Evolutionary conservation across 345 rosid species (phyloP), one percentile per base, ranked within the genome.

Genomic region (Murraya paniculata): DNA sequence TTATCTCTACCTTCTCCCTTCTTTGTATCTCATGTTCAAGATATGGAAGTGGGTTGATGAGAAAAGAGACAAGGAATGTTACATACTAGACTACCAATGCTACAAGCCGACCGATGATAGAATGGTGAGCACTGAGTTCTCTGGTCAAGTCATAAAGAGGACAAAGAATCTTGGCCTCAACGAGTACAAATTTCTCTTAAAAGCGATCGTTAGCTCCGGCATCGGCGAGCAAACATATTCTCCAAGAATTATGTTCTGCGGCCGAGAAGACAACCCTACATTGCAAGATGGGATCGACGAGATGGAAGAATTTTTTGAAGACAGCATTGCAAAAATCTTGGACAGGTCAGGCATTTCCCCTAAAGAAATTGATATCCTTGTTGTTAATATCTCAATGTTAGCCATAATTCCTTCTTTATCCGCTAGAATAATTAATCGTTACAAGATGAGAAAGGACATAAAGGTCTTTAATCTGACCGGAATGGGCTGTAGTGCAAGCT

Each of bases 401-500:
- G 16, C 99, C 14, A 3, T 80, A 0, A 21, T 85, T 4, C 99
- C 99, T 67, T 95, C 95, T 80, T 61, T 91, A 41, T 67, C 93
- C 14, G 77, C 94, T 1, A 83, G 91, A 69, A 88, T 95, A 77
- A 83, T 95, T n/a, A 93, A 92, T 76, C 88, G 28, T 24, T 94
- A 91, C 92, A 89, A 93, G 80, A 83, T 95, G 91, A 88, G 91
- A 68, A 86, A 88, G 2, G 97, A 92, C 78, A 57, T 93, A 16
- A 93, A 93, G 76, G 88, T 82, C 22, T 93, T 75, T 61, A 91
- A 93, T 80, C 81, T 95, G 6, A 84, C 98, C 0, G 96, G 97
- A 10, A 93, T 95, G 97, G 99, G 98, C 0, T 95, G 99, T 14
- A 93, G 99, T 76, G 97, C 99, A 41, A 93, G 97, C 83, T 82